Conservation (phyloP, 768 basidiomycete species). For the Phanerochaete carnosa region DNA sequence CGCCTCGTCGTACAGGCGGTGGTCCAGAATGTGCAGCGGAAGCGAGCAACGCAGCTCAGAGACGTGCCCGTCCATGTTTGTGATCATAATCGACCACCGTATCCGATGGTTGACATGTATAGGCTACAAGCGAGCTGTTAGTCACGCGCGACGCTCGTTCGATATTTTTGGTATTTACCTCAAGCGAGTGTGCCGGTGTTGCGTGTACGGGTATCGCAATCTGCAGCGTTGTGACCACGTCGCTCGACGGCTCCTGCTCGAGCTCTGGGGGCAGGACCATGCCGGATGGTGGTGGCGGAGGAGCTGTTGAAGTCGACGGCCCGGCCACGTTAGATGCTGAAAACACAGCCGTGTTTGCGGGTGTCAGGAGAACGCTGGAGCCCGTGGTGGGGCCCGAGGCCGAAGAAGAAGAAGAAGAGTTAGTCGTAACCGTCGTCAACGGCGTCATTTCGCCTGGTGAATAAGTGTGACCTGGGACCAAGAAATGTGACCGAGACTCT, state of each 20-base stretch:
- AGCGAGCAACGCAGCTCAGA: slow-evolving; percentile 95
- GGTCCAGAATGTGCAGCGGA: slow-evolving; percentile 81
- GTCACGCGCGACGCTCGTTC: not conserved
- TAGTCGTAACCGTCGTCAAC: slow-evolving; percentile 23
- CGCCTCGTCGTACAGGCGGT: slow-evolving; percentile 71
- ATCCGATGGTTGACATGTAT: slow-evolving; percentile 76
- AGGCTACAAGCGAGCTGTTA: slow-evolving; percentile 35
- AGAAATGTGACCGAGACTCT: slow-evolving; percentile 13
- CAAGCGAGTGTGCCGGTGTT: slow-evolving; percentile 70
- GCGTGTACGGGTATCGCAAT: slow-evolving; percentile 56
- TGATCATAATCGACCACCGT: slow-evolving; percentile 74
- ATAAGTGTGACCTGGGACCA: slow-evolving; percentile 11
- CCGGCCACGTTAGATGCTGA: not conserved
- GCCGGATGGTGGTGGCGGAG: slow-evolving; percentile 11
- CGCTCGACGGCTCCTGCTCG: slow-evolving; percentile 26
- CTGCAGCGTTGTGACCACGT: slow-evolving; percentile 58
- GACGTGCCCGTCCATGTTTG: slow-evolving; percentile 86
- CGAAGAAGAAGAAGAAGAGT: slow-evolving; percentile 18
- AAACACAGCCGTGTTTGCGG: not conserved
- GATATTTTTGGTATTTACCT: slow-evolving; percentile 26
- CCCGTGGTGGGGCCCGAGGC: not conserved
- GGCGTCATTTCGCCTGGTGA: slow-evolving; percentile 21
- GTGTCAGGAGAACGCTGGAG: not conserved
- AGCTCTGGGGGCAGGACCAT: slow-evolving; percentile 10
- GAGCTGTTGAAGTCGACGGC: not conserved